Base-by-base conservation (phyloP, 768 basidiomycete species). In the Lyophyllum semitale region DNA sequence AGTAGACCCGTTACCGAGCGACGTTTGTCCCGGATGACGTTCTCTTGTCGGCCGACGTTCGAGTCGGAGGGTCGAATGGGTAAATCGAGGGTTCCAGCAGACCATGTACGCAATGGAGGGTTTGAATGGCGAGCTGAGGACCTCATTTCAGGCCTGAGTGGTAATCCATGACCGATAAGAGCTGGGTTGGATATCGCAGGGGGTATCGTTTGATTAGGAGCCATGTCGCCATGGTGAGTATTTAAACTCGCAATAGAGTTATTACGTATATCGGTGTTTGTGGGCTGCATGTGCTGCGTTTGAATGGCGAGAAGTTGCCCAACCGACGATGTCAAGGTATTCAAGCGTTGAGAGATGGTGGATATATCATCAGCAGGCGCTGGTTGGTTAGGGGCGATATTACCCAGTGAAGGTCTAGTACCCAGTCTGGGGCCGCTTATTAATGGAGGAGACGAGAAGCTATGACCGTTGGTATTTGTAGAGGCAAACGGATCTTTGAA, bases 401-500 rank as follows among this genome's bases (percentile, higher is more conserved):
- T 84, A 7, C 82, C 81, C 53, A 87, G 77, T 13, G 89, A 93
- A 42, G 80, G 80, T 45, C 90, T 83, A 29, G 82, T 78, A 40
- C 77, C 76, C 53, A 51, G 79, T 44, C 89, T 83, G 23, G 82
- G 77, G 32, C 78, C 76, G 53, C 69, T 75, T 48, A 75, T 75
- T 48, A 75, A 52, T 17, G 69, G 64, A 37, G 74, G 57, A 38
- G 72, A 57, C 41, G 72, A 65, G 57, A 73, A 71, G 51, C 60
- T 61, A 42, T 70, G 65, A 40, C 68, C 69, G 55, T 76, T 75
- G 26, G 68, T 57, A 52, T 71, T 73, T 23, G 69, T 45, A 7
- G 82, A 66, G 29, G 89, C 84, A 63, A 93, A 93, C 0, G 91
- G 91, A 64, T 92, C 85, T 66, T 88, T 88, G 77, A 92, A 93